Base-by-base conservation (phyloP, 1,284 basidiomycete species). In the Fistulinella staudtii region DNA sequence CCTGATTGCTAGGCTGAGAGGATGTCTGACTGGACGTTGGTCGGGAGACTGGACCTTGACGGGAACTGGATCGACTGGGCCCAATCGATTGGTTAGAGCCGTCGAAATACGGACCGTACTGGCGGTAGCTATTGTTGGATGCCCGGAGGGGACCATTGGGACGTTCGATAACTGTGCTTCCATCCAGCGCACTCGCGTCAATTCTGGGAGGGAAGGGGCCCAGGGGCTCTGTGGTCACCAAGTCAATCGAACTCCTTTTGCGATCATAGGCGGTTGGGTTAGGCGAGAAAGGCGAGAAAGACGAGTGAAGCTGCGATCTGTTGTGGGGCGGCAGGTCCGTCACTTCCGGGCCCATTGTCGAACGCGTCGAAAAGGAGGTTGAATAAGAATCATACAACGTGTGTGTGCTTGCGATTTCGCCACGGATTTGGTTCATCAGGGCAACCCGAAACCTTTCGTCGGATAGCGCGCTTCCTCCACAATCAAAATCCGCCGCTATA, bases 251-350 rank as follows among this genome's bases (percentile, higher is more conserved):
- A 11, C 69, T 68, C 34, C 67, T 67, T 33, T 46, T 64, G 21
- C 37, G 56, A 33, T 49, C 45, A 50, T 66, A 71, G 21, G 66
- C 54, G 44, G 72, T 76, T 17, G 77, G 75, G 55, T 82, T 78
- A 15, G 80, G 79, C 3, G 79, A 81, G 56, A 81, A 82, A 5
- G 79, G 80, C 10, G 79, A 76, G 51, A 81, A 81, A 29, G 67
- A 67, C 14, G 70, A 67, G 33, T 65, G 61, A 8, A 63, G 47
- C 28, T 61, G 63, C 14, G 57, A 52, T 40, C 69, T 54, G 33
- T 42, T 24, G 8, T 50, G 61, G 14, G 48, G 53, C 18, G 51
- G 48, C 11, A 49, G 53, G 24, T 53, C 52, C 14, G 30, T 36
- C 11, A 41, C 38, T 18, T 53, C 57, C 30, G 30, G 29, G n/a